Percentiles rank a stretch among this genome's conserved stretches.
Evolutionary conservation across 129 eudicot species (phyloP).

Genomic region (Pittosporum tobira): DNA sequence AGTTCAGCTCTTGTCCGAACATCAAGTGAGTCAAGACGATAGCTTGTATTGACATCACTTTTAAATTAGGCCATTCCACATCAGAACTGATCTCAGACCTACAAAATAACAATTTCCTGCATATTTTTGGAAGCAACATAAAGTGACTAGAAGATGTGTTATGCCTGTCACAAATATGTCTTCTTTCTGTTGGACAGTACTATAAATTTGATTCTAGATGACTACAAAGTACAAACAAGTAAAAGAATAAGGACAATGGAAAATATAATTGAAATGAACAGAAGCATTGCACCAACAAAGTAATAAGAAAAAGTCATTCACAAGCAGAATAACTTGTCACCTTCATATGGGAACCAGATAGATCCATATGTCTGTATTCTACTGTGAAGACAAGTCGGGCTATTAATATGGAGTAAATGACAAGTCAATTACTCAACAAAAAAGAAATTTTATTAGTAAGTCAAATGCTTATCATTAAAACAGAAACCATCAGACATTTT

Average conservation of each 20-base stretch:
- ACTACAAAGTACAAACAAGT: not conserved
- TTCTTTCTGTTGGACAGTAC: constrained; percentile 5
- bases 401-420: not conserved
- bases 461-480: not conserved
- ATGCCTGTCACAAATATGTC: constrained; percentile 1
- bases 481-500: not conserved
- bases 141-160: not conserved
- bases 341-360: not conserved
- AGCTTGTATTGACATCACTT: not conserved
- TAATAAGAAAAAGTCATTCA: not conserved
- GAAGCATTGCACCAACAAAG: not conserved
- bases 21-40: not conserved
- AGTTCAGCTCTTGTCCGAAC: not conserved
- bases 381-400: not conserved
- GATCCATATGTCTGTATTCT: not conserved
- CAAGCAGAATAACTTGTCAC: constrained; percentile 1
- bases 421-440: not conserved
- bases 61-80: not conserved
- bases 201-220: not conserved
- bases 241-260: constrained; percentile 2
- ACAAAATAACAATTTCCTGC: not conserved
- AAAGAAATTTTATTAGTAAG: not conserved
- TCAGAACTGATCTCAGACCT: not conserved
- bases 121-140: not conserved
- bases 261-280: not conserved